These are phyloP conservation scores for Pseudonitzschia multiseries DNA, from an alignment of 108 stramenopile species.

Conservation along the genomic window DNA sequence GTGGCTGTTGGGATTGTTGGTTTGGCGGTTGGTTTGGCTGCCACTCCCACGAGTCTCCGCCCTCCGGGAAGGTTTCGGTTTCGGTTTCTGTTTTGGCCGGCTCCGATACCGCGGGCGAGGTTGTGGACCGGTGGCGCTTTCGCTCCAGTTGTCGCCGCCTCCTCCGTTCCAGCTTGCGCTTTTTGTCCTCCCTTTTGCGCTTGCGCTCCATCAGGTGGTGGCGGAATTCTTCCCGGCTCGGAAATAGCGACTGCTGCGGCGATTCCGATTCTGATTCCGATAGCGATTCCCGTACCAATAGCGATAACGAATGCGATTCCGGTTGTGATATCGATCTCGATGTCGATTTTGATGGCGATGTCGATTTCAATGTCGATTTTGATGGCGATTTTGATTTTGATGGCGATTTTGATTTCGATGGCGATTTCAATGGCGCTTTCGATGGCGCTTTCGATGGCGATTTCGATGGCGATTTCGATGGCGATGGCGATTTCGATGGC, in stretches of 20 bases:
- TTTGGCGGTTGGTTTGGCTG: not conserved
- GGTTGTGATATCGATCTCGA: not conserved
- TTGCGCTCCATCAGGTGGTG: not conserved
- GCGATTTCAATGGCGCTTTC: not conserved
- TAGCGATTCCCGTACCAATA: no score
- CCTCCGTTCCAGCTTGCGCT: not conserved
- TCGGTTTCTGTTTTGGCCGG: not conserved
- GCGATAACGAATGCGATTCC: no score
- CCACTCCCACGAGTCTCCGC: no score
- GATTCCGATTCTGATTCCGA: not conserved
- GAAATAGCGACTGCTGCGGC: not conserved
- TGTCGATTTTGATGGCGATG: no score
- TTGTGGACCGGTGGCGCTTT: not conserved
- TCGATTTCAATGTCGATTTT: no score
- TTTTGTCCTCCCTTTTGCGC: not conserved
- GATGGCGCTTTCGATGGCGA: not conserved
- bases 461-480: no score
- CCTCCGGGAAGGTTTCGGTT: no score
- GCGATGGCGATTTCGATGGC: not conserved
- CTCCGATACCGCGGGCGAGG: not conserved
- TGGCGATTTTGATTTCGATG: not conserved
- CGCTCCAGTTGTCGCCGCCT: not conserved
- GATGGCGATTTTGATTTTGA: no score
- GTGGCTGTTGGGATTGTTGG: not conserved
- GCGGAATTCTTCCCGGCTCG: not conserved